phyloP scores from a whole-genome alignment of 768 basidiomycete genomes.

The Phaffia australis region DNA sequence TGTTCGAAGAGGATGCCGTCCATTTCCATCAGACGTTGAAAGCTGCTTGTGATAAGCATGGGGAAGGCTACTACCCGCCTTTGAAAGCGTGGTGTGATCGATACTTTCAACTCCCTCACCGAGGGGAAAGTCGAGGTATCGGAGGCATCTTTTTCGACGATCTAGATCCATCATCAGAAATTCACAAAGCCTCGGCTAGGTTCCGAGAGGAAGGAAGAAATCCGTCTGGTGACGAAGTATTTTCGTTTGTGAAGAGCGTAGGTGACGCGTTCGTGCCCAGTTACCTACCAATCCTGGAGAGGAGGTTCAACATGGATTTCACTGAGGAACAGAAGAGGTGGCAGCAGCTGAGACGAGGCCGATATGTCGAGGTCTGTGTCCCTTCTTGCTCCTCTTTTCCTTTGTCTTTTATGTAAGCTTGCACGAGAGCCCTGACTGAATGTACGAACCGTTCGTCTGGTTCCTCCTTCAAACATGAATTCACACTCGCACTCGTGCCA shows the following conservation, averaged over 20 bases:
- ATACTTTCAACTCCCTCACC: constrained; percentile 88
- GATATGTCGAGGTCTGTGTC: not conserved
- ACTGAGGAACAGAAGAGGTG: constrained; percentile 61
- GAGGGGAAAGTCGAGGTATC: constrained; percentile 71
- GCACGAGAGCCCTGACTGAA: too few relatives aligned
- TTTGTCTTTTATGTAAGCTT: too few relatives aligned
- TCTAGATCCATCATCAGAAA: constrained; percentile 48
- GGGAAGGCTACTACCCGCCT: constrained; percentile 53
- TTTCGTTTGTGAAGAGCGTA: constrained; percentile 58
- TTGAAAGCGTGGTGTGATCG: constrained; percentile 98
- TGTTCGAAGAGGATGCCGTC: constrained; percentile 70
- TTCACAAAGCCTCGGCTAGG: constrained; percentile 31
- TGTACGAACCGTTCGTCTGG: too few relatives aligned
- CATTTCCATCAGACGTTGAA: constrained; percentile 80
- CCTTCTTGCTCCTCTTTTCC: not conserved
- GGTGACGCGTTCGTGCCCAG: constrained; percentile 78
- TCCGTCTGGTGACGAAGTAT: constrained; percentile 56
- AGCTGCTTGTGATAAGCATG: constrained; percentile 62
- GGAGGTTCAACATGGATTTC: constrained; percentile 43
- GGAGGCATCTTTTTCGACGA: constrained; percentile 98
- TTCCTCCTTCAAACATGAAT: too few relatives aligned
- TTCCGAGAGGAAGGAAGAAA: constrained; percentile 33
- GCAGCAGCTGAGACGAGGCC: constrained; percentile 68
- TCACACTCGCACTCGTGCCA: constrained; percentile 52
- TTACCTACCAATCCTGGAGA: constrained; percentile 72